Percentiles rank a stretch among this genome's conserved stretches.
Evolutionary conservation across 495 filamentous ascomycete species (phyloP).

Genomic region (Daldinia grandis): DNA sequence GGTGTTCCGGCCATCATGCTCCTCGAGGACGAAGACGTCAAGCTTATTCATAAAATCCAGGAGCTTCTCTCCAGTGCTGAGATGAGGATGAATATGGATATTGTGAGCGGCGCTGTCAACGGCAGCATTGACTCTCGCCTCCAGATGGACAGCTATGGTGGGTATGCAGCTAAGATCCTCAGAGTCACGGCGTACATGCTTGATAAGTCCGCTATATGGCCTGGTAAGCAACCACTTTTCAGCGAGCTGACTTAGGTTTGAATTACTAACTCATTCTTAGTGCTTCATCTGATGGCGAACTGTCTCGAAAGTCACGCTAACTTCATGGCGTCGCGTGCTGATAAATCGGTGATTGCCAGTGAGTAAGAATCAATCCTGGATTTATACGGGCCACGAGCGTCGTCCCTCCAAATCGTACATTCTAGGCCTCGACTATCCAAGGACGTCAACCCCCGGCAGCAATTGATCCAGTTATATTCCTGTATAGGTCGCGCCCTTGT

Average conservation of each 20-base stretch:
- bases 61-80: conserved; percentile 82
- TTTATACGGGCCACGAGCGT: neutral
- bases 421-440: neutral
- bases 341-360: conserved; percentile 64
- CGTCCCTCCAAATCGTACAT: conserved; percentile 23
- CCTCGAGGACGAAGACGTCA: conserved; percentile 90
- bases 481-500: neutral
- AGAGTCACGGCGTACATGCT: conserved; percentile 88
- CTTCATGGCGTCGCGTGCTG: conserved; percentile 75
- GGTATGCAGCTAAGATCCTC: conserved; percentile 87
- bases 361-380: conserved; percentile 24
- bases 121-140: conserved; percentile 60
- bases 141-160: conserved; percentile 68
- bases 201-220: conserved; percentile 91
- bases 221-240: conserved; percentile 65
- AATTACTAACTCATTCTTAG: conserved; percentile 50
- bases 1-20: conserved; percentile 87
- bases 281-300: conserved; percentile 87
- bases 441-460: neutral
- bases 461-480: neutral
- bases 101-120: conserved; percentile 52
- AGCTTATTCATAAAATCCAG: conserved; percentile 84
- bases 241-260: no score
- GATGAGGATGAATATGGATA: conserved; percentile 74
- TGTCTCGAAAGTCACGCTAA: conserved; percentile 86